Percentiles rank a stretch among this genome's conserved stretches.
These are phyloP conservation scores for Colletotrichum caudatum DNA, from an alignment of 2,329 filamentous ascomycete species.

Conservation along the genomic window DNA sequence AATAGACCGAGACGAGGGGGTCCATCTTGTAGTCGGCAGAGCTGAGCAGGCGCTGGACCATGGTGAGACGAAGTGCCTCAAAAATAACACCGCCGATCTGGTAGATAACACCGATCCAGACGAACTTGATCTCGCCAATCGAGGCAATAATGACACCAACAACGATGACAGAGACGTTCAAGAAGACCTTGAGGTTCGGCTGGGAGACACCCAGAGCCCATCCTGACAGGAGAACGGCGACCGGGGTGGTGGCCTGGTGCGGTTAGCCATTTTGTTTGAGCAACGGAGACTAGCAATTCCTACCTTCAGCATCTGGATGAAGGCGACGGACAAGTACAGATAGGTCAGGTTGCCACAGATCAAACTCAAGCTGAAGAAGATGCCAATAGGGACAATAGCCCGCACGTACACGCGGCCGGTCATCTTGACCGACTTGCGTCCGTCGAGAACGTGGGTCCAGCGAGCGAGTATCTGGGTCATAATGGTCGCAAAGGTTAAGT, in stretches of 20 bases:
- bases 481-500: conserved; percentile 90
- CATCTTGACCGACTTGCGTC: conserved; percentile 97
- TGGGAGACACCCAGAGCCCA: conserved; percentile 89
- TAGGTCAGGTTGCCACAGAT: conserved; percentile 98
- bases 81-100: conserved; percentile 84
- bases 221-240: conserved; percentile 89
- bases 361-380: conserved; percentile 95
- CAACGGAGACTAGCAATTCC: neutral
- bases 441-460: conserved; percentile 90
- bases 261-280: conserved; percentile 23
- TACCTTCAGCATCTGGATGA: conserved; percentile 99
- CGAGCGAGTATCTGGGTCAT: conserved; percentile 95
- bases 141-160: conserved; percentile 95
- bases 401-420: conserved; percentile 92
- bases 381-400: conserved; percentile 92
- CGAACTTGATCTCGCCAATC: conserved; percentile 95
- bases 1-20: conserved; percentile 88
- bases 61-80: conserved; percentile 84
- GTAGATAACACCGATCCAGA: conserved; percentile 81
- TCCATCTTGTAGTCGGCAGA: conserved; percentile 93
- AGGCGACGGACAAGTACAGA: conserved; percentile 93
- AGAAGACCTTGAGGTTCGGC: conserved; percentile 86
- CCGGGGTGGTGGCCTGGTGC: conserved; percentile 88
- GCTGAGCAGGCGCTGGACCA: conserved; percentile 86
- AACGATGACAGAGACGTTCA: conserved; percentile 95